Conservation (phyloP, 192 early-diverging fungal genomes). For the Backusella westeae region DNA sequence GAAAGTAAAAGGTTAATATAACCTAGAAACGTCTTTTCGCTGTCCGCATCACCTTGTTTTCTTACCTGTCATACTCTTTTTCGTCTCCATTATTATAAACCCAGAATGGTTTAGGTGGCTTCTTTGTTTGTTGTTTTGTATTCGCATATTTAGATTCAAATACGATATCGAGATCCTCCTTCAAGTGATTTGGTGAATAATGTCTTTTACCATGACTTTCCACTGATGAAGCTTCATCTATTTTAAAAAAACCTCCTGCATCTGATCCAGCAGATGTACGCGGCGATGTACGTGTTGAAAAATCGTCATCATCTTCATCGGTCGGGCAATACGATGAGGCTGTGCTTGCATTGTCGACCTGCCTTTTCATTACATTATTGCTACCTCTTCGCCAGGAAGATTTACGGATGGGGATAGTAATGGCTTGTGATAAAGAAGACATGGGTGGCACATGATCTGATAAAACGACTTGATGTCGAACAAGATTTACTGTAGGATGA, state of each 20-base stretch:
- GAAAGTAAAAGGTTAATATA: background rate
- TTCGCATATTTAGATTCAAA: constrained; percentile 5
- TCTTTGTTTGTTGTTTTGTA: background rate
- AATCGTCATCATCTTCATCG: constrained; percentile 9
- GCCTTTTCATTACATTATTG: background rate
- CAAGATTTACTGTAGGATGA: constrained; percentile 5
- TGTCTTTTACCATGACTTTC: background rate
- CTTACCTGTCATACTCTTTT: constrained; percentile 29
- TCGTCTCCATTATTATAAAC: constrained; percentile 23
- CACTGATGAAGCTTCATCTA: background rate
- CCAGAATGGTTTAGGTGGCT: constrained; percentile 1
- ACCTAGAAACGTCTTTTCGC: background rate
- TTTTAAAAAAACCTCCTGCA: background rate
- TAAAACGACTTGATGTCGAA: constrained; percentile 22
- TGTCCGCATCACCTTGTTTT: background rate
- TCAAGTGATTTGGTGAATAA: background rate
- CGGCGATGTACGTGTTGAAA: background rate
- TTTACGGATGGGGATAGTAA: background rate
- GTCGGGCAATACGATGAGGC: background rate
- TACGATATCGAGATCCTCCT: background rate
- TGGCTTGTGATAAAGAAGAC: constrained; percentile 6
- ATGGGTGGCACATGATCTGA: constrained; percentile 16
- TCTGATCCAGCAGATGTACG: constrained; percentile 11
- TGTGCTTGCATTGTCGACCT: background rate
- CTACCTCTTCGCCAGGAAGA: background rate